Percentiles rank a stretch among this genome's conserved stretches.
phyloP scores from a whole-genome alignment of 306 rosid species.

The Cicer judaicum region DNA sequence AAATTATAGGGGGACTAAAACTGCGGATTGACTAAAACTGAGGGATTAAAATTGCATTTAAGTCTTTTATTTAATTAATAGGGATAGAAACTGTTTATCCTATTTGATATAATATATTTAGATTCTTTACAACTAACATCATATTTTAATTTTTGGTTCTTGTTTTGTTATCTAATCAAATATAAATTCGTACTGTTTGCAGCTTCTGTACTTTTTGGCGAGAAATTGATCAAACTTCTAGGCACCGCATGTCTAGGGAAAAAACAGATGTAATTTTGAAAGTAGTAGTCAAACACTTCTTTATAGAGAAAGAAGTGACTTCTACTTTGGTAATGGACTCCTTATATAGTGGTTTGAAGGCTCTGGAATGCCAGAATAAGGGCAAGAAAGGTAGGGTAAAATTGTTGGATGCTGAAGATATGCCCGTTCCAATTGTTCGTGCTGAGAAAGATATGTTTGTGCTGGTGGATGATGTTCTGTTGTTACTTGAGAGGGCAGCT shows the following conservation, averaged over 20 bases:
- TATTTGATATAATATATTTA: not conserved
- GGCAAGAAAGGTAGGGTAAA: constrained; percentile 69
- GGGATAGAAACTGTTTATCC: constrained; percentile 25
- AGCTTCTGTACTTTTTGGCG: constrained; percentile 91
- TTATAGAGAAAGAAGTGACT: constrained; percentile 93
- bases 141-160: constrained; percentile 7
- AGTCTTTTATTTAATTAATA: not conserved
- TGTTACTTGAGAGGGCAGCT: constrained; percentile 94
- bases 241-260: constrained; percentile 88
- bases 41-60: too few relatives aligned
- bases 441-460: constrained; percentile 88
- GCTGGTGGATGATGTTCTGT: constrained; percentile 89
- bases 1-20: too few relatives aligned
- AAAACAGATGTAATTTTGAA: constrained; percentile 79
- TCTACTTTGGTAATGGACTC: constrained; percentile 99
- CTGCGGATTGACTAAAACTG: too few relatives aligned
- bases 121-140: not conserved
- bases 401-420: constrained; percentile 75
- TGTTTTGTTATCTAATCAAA: constrained; percentile 28
- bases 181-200: constrained; percentile 42
- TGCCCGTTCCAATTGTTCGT: constrained; percentile 84
- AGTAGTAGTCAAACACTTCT: constrained; percentile 89
- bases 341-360: constrained; percentile 92
- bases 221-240: constrained; percentile 85
- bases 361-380: constrained; percentile 83